Percentiles rank a stretch among this genome's conserved stretches.
phyloP scores from a whole-genome alignment of 2,329 filamentous ascomycete genomes.

The Leptographium wingfieldii region DNA sequence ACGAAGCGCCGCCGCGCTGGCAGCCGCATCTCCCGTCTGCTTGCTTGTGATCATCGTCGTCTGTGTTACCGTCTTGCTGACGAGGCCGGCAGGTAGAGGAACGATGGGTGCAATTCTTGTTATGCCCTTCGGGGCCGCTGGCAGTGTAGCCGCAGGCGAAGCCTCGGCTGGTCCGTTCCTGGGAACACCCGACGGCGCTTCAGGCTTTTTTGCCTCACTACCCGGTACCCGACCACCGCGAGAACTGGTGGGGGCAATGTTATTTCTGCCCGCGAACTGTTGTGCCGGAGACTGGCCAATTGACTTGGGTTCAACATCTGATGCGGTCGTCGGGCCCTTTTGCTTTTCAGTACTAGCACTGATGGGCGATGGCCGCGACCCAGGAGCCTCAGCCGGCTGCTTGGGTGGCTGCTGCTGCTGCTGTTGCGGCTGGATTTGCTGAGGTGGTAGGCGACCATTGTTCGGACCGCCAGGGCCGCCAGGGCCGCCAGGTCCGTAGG shows the following conservation, averaged over 20 bases:
- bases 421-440: constrained; percentile 11
- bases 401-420: constrained; percentile 9
- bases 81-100: constrained; percentile 41
- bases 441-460: constrained; percentile 13
- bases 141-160: constrained; percentile 17
- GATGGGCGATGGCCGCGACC: constrained; percentile 37
- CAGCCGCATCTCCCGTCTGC: constrained; percentile 19
- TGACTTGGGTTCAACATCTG: constrained; percentile 41
- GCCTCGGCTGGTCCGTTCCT: constrained; percentile 9
- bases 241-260: constrained; percentile 28
- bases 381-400: constrained; percentile 12
- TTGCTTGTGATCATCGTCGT: constrained; percentile 25
- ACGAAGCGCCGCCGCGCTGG: constrained; percentile 33
- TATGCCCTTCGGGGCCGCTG: constrained; percentile 33
- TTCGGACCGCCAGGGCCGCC: constrained; percentile 18
- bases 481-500: constrained; percentile 14
- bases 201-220: not conserved
- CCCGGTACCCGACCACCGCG: not conserved
- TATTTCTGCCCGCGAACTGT: constrained; percentile 22
- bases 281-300: constrained; percentile 23
- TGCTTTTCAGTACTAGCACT: constrained; percentile 35
- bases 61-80: constrained; percentile 17
- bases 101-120: constrained; percentile 52
- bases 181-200: not conserved
- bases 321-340: constrained; percentile 18